Base-by-base conservation (phyloP, 345 rosid species). In the Toxicodendron radicans region DNA sequence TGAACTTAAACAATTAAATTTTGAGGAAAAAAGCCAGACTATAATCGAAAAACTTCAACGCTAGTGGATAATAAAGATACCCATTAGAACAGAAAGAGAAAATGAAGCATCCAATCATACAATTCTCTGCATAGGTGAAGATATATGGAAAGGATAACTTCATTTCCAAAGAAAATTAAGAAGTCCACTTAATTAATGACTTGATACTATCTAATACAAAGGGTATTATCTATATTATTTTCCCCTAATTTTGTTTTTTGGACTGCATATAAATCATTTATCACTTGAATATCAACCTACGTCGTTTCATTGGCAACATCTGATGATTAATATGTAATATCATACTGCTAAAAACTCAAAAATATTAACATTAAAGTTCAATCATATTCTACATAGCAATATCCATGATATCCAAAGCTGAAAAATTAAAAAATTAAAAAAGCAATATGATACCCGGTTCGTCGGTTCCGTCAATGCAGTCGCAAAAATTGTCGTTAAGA, bases 401-500 rank as follows among this genome's bases (percentile, higher is more conserved):
- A 46, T 43, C 17, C 33, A 21, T 1, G 21, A 65, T 43, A 23
- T 51, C 59, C 3, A 4, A 4, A 8, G 4, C 2, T 4, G 27
- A n/a, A 13, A 18, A 5, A 10, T 17, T 33, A 7, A 59, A 27
- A 45, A 6, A 20, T 35, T 0, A 45, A n/a, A 2, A 59, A 56
- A 35, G 69, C 17, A 16, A 38, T 58, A 23, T 7, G 68, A 67
- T 85, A 95, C 99, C 99, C 45, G 98, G 98, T 81, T 93, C 99
- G 68, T 93, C 98, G 21, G 97, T 95, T 43, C 99, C 98, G 41
- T 95, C 99, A 66, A 87, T 57, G 77, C 99, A 95, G 68, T 95
- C 99, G 68, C 99, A 95, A 84, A 85, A 95, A 79, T 95, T 72
- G 72, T 95, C 99, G 35, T 95, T 95, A 72, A 95, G 88, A 78